Base-by-base conservation (phyloP, 495 filamentous ascomycete species). In the Penicillium roqueforti region DNA sequence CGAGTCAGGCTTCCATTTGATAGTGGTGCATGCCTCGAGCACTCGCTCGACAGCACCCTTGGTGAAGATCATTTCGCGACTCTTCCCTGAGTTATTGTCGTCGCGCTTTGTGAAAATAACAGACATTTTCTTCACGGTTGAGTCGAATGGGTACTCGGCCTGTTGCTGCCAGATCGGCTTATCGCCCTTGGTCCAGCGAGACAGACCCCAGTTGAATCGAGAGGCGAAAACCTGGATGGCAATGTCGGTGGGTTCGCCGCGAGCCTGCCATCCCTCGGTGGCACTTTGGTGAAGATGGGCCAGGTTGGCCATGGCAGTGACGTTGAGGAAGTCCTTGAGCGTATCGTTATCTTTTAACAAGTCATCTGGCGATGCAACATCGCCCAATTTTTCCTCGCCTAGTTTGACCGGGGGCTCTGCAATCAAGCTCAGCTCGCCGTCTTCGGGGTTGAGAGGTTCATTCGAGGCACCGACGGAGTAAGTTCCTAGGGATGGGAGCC, bases 21-120 rank as follows among this genome's bases (percentile, higher is more conserved):
- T 68, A 1, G 65, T 67, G 5, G 70, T 74, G 69, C 88, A 92
- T 7, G 87, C 67, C 51, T 90, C 87, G 31, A 93, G 65, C 10
- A 93, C 76, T 19, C 87, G 82, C 67, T 93, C 89, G 32, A 91
- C 88, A 6, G 89, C 89, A 4, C 89, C 89, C 65, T 93, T 93
- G 51, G 82, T 85, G 62, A 91, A 91, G 9, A 84, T 64, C 55
- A 76, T 65, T 28, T 79, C 62, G 1, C 52, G 70, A 1, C 49
- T 58, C 8, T 66, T 55, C 36, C 63, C 65, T 0, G 57, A 55
- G 14, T 49, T 57, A 3, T 60, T 57, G 4, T 60, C 67, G 7
- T 59, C 56, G 9, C 46, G 42, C 6, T 76, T 68, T 11, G 69
- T 60, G 60, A 82, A 87, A 20, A 85, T 76, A 31, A 84, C 82